Percentiles rank a stretch among this genome's conserved stretches.
phyloP scores from a whole-genome alignment of 805 yeast species.

The Metschnikowia sp. region DNA sequence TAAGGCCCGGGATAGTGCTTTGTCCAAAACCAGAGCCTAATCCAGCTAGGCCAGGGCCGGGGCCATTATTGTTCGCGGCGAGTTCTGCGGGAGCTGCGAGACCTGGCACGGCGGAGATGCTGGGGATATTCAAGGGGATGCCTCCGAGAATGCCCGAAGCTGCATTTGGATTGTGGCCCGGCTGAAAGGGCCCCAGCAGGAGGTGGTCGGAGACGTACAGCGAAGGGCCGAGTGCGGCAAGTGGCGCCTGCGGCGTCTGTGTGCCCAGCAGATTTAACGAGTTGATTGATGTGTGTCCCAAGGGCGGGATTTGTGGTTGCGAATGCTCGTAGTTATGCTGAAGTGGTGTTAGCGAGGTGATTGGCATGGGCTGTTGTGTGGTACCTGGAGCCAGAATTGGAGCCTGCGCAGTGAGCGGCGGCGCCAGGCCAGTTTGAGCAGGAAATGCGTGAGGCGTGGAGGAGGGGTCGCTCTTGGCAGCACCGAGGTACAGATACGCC shows the following conservation, averaged over 20 bases:
- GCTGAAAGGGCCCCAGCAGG: conserved; percentile 1
- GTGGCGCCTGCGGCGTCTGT: conserved; percentile 3
- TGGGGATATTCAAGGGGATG: background rate
- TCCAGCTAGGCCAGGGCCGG: background rate
- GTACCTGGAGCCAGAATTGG: conserved; percentile 2
- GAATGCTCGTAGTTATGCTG: conserved; percentile 1
- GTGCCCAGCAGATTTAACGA: conserved; percentile 3
- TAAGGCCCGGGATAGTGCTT: background rate
- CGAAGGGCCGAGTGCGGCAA: background rate
- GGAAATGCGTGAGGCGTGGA: background rate
- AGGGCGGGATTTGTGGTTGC: conserved; percentile 1
- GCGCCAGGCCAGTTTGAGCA: conserved; percentile 1
- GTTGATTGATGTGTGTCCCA: background rate
- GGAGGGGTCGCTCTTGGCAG: background rate
- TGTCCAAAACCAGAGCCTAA: background rate
- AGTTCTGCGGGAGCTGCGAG: background rate
- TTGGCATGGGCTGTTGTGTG: background rate
- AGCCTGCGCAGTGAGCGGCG: conserved; percentile 3
- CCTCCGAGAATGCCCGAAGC: background rate
- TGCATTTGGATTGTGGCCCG: background rate
- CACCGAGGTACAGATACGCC: conserved; percentile 1
- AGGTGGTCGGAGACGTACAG: background rate
- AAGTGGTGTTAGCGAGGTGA: conserved; percentile 1
- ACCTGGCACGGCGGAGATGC: background rate
- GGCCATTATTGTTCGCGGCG: background rate